A percentile compares a stretch with the other conserved stretches of the same genome.
These are phyloP conservation scores for Yarrowia hollandica DNA, from an alignment of 805 yeast genomes.

Conservation along the genomic window DNA sequence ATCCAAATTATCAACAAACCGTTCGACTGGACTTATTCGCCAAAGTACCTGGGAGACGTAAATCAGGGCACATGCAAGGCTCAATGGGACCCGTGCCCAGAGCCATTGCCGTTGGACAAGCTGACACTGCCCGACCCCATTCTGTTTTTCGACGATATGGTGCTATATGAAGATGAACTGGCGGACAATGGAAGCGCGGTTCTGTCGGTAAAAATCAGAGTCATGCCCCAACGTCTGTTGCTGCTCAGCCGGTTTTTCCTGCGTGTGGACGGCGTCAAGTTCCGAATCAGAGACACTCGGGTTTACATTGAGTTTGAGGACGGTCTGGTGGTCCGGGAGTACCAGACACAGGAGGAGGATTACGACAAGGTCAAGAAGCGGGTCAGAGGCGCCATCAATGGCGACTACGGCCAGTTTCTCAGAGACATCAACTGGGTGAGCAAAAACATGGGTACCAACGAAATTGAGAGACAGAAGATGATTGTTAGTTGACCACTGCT, in stretches of 20 bases:
- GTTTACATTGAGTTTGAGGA: constrained; percentile 74
- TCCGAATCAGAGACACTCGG: constrained; percentile 82
- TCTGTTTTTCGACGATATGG: constrained; percentile 82
- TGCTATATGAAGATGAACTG: constrained; percentile 88
- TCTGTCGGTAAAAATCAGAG: constrained; percentile 75
- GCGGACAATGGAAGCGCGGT: constrained; percentile 94
- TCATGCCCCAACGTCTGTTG: constrained; percentile 79
- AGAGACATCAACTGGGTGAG: constrained; percentile 89
- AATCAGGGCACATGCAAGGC: constrained; percentile 35
- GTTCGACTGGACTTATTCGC: constrained; percentile 95
- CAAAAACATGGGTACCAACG: constrained; percentile 53
- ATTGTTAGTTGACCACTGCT: neutral
- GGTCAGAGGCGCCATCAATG: constrained; percentile 55
- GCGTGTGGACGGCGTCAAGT: constrained; percentile 85
- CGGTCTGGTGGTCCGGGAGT: constrained; percentile 68
- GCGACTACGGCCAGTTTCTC: constrained; percentile 66
- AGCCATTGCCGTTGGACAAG: constrained; percentile 65
- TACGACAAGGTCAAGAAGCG: constrained; percentile 48
- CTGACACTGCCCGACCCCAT: constrained; percentile 79
- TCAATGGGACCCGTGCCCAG: constrained; percentile 40
- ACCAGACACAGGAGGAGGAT: constrained; percentile 63
- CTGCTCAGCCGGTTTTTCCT: constrained; percentile 75
- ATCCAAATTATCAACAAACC: constrained; percentile 69
- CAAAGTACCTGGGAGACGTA: constrained; percentile 64
- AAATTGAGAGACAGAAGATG: constrained; percentile 41